Conservation (phyloP, 1,139 yeast species). For the Suhomyces maxii region DNA sequence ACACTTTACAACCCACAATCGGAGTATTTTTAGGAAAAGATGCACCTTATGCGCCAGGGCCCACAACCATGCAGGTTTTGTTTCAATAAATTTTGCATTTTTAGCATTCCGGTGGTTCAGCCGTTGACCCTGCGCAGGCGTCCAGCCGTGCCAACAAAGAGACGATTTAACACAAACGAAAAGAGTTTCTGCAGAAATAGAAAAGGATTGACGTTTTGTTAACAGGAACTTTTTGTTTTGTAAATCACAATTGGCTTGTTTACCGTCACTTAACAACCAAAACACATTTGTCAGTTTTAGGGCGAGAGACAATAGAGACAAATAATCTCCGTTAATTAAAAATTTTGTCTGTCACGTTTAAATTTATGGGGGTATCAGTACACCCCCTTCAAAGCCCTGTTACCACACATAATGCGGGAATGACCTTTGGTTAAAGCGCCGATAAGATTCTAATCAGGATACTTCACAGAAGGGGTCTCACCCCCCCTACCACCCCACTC, state of each 20-base stretch:
- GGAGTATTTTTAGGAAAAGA: neutral
- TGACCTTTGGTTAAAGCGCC: neutral
- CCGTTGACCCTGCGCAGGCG: slow-evolving; percentile 8
- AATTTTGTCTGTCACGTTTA: neutral
- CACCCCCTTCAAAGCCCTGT: neutral
- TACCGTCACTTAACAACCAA: neutral
- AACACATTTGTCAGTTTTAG: no score
- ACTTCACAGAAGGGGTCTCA: neutral
- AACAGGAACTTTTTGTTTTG: no score
- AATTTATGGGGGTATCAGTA: neutral
- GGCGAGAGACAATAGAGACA: neutral
- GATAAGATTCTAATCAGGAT: neutral
- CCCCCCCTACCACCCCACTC: neutral
- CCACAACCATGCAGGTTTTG: neutral
- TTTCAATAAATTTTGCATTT: neutral
- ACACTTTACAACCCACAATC: neutral
- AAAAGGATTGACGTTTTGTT: no score
- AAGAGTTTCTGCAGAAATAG: neutral
- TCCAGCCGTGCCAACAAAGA: slow-evolving; percentile 7
- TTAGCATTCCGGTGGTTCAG: neutral
- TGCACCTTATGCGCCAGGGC: neutral
- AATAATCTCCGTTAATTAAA: neutral
- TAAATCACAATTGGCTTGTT: no score
- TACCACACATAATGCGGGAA: neutral
- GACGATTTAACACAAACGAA: neutral